These are phyloP conservation scores for Penicillium sp. DNA, from an alignment of 2,329 filamentous ascomycete genomes.

Conservation along the genomic window DNA sequence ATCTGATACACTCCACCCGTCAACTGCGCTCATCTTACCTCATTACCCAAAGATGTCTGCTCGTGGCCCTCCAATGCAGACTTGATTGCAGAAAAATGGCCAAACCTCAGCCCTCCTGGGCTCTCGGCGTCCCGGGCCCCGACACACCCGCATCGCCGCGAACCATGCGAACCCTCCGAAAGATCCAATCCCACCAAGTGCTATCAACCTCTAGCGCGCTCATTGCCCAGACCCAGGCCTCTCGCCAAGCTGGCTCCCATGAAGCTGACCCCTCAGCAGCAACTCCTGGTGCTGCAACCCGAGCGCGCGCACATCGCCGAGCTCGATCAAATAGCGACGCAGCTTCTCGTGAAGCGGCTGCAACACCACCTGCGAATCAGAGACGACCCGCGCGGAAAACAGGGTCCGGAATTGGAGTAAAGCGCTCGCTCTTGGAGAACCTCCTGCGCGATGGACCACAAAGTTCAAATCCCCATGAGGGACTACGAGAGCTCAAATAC, in stretches of 20 bases:
- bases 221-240: slow-evolving; percentile 49
- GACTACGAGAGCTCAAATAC: slow-evolving; percentile 47
- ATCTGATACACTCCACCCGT: slow-evolving; percentile 5
- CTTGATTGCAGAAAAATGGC: slow-evolving; percentile 17
- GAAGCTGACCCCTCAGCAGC: slow-evolving; percentile 21
- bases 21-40: background rate
- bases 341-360: slow-evolving; percentile 40
- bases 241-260: slow-evolving; percentile 19
- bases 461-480: slow-evolving; percentile 57
- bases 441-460: slow-evolving; percentile 78
- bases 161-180: slow-evolving; percentile 65
- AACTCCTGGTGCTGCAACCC: slow-evolving; percentile 26
- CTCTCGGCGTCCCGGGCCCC: slow-evolving; percentile 24
- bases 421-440: slow-evolving; percentile 62
- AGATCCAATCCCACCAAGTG: slow-evolving; percentile 71
- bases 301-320: slow-evolving; percentile 45
- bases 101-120: slow-evolving; percentile 23
- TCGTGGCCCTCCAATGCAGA: slow-evolving; percentile 7
- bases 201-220: slow-evolving; percentile 64
- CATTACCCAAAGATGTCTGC: slow-evolving; percentile 7
- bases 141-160: slow-evolving; percentile 56
- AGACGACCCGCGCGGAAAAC: slow-evolving; percentile 44
- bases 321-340: slow-evolving; percentile 73
- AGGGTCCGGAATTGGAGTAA: slow-evolving; percentile 42
- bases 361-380: slow-evolving; percentile 22